Conservation (phyloP, 2,329 filamentous ascomycete species). For the Apiospora saccharicola region DNA sequence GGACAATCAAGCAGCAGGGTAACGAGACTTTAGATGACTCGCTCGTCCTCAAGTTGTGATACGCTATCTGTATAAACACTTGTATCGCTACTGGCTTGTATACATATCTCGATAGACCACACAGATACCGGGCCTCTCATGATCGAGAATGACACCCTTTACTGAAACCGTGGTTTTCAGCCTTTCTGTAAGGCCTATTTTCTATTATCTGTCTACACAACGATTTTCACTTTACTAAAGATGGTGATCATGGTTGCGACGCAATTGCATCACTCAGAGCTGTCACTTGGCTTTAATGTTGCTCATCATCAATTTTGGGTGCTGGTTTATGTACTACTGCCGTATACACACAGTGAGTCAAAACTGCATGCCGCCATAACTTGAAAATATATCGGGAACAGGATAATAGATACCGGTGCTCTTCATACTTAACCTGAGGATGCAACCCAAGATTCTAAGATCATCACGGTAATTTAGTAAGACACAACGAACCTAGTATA, state of each 20-base stretch:
- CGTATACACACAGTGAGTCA: neutral
- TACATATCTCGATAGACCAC: neutral
- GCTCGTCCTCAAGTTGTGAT: constrained; percentile 61
- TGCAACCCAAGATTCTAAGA: neutral
- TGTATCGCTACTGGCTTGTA: neutral
- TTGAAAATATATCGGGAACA: no score
- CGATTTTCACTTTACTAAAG: neutral
- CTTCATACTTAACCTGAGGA: neutral
- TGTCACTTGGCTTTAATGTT: neutral
- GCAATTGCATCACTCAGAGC: neutral
- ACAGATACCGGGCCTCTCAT: neutral
- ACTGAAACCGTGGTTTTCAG: neutral
- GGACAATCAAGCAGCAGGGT: constrained; percentile 60
- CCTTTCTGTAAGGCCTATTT: neutral
- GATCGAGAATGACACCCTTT: neutral
- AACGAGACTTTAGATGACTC: constrained; percentile 48
- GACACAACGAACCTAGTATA: neutral
- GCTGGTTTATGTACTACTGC: no score
- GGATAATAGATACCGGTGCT: neutral
- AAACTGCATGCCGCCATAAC: neutral
- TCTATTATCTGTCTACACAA: neutral
- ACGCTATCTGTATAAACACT: neutral
- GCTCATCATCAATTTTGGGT: neutral
- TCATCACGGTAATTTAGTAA: neutral
- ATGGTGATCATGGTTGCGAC: neutral